Percentiles rank a stretch among this genome's conserved stretches.
Evolutionary conservation across 1,284 basidiomycete genomes (phyloP).

Genomic region (Volvariella volvacea): DNA sequence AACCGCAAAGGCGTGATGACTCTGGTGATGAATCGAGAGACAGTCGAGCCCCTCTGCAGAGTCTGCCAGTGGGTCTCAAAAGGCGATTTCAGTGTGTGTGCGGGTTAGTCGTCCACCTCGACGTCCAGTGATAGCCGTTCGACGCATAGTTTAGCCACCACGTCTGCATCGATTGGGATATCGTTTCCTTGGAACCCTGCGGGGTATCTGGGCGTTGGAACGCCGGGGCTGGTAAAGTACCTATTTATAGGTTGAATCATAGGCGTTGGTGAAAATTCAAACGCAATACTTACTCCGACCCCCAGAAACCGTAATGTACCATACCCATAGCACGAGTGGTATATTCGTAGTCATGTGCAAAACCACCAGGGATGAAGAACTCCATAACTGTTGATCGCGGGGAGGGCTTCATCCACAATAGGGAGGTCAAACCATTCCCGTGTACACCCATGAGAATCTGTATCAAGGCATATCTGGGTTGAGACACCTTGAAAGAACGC

Average conservation of each 20-base stretch:
- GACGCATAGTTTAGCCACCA: constrained; percentile 38
- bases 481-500: neutral
- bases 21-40: too few species aligned
- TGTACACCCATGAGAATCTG: constrained; percentile 87
- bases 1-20: too few species aligned
- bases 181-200: constrained; percentile 50
- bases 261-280: neutral
- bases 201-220: constrained; percentile 40
- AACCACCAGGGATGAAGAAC: constrained; percentile 82
- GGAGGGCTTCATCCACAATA: constrained; percentile 81
- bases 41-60: too few species aligned
- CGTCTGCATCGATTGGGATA: constrained; percentile 46
- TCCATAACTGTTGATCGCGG: constrained; percentile 78
- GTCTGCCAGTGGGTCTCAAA: too few species aligned
- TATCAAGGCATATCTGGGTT: constrained; percentile 2
- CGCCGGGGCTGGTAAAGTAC: constrained; percentile 42
- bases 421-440: constrained; percentile 77
- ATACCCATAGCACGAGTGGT: constrained; percentile 77
- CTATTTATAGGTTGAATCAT: constrained; percentile 18
- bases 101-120: constrained; percentile 36
- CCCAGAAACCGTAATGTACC: constrained; percentile 83
- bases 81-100: too few species aligned
- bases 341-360: constrained; percentile 83
- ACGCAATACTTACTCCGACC: constrained; percentile 26
- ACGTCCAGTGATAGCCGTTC: constrained; percentile 34